Percentiles rank a stretch among this genome's conserved stretches.
Conservation (phyloP, 2,329 filamentous ascomycete genomes). For the Stachybotrys chartarum region DNA sequence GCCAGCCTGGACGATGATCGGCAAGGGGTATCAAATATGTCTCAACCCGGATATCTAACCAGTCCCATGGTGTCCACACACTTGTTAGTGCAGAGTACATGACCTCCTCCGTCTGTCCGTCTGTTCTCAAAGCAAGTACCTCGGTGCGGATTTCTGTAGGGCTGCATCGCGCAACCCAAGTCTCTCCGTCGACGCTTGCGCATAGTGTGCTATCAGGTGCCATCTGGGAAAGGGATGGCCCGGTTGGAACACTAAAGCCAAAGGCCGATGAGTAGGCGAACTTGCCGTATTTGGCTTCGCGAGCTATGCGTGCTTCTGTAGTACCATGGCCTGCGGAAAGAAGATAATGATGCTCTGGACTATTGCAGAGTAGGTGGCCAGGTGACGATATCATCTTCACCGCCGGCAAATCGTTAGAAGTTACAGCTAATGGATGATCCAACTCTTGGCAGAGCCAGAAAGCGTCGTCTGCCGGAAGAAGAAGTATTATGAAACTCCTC, state of each 20-base stretch:
- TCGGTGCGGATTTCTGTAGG: not conserved
- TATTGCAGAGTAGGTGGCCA: constrained; percentile 33
- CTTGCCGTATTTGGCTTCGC: constrained; percentile 31
- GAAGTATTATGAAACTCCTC: constrained; percentile 37
- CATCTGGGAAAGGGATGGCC: constrained; percentile 11
- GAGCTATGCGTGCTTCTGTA: constrained; percentile 1
- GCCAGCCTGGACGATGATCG: too few relatives aligned
- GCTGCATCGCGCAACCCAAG: not conserved
- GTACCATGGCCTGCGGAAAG: constrained; percentile 4
- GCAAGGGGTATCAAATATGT: too few relatives aligned
- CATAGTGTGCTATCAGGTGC: constrained; percentile 16
- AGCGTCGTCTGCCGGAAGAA: constrained; percentile 18
- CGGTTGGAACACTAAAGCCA: constrained; percentile 30
- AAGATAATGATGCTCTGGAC: constrained; percentile 1
- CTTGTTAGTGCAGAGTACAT: too few relatives aligned
- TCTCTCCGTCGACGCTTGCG: not conserved
- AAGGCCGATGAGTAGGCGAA: constrained; percentile 38
- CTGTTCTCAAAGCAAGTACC: too few relatives aligned
- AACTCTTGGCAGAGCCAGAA: constrained; percentile 4
- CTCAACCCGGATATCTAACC: too few relatives aligned
- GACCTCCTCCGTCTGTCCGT: too few relatives aligned
- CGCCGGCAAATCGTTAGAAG: not conserved
- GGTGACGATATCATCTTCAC: constrained; percentile 10
- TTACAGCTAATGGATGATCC: not conserved
- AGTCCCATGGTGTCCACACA: too few relatives aligned